Percentiles rank a stretch among this genome's conserved stretches.
Conservation (phyloP, 768 basidiomycete genomes). For the Lactarius sanguifluus region DNA sequence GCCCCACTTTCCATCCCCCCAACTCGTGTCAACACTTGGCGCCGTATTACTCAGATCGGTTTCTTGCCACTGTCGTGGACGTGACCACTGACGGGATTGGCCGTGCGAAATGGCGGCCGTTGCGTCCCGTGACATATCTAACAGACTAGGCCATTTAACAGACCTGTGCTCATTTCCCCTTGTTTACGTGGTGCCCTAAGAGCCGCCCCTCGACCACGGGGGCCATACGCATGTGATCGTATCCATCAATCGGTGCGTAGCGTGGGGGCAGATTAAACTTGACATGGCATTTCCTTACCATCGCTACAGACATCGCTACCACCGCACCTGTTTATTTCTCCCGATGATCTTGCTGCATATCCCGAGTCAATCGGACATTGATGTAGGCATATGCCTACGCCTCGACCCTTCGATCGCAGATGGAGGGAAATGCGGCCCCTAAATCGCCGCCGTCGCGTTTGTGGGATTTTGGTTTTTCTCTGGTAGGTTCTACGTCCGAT, state of each 20-base stretch:
- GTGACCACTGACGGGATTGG: not conserved
- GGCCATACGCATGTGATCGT: not conserved
- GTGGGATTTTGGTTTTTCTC: not conserved
- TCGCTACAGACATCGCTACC: not conserved
- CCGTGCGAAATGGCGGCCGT: not conserved
- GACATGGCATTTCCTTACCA: not conserved
- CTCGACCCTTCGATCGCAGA: not conserved
- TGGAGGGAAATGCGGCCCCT: not conserved
- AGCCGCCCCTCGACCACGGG: too few relatives aligned
- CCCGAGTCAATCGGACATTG: not conserved
- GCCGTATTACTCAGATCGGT: not conserved
- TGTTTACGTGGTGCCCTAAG: too few relatives aligned
- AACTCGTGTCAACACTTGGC: slow-evolving; percentile 25
- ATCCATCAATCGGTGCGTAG: not conserved
- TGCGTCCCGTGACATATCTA: not conserved
- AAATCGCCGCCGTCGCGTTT: not conserved
- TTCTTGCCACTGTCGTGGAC: not conserved
- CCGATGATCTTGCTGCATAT: not conserved
- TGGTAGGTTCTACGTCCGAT: not conserved
- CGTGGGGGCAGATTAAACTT: not conserved
- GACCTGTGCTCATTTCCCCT: not conserved
- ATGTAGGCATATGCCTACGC: not conserved
- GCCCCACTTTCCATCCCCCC: not conserved
- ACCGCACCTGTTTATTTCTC: not conserved
- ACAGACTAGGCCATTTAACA: not conserved